Evolutionary conservation across 768 basidiomycete genomes (phyloP).

Genomic region (Russula ochroleuca): DNA sequence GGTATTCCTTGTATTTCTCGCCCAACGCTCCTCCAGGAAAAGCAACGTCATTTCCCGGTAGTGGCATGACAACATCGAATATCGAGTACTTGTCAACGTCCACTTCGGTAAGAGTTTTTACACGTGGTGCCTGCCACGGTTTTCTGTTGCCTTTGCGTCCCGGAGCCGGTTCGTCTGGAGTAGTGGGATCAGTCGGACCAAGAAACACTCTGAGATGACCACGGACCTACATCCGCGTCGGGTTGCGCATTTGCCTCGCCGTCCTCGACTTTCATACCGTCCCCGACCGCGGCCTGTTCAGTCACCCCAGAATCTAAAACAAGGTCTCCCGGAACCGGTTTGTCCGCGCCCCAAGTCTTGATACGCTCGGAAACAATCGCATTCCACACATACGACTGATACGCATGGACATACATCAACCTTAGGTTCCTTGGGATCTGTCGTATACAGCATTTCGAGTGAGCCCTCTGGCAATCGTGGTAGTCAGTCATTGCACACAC

Average conservation of each 20-base stretch:
- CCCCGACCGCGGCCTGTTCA: slow-evolving; percentile 31
- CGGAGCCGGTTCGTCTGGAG: slow-evolving; percentile 18
- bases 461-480: background rate
- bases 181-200: background rate
- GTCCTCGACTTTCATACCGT: slow-evolving; percentile 33
- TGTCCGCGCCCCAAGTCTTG: slow-evolving; percentile 64
- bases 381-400: slow-evolving; percentile 99
- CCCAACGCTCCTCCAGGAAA: slow-evolving; percentile 89
- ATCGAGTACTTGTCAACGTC: slow-evolving; percentile 81
- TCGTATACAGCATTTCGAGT: background rate
- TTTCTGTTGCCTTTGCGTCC: slow-evolving; percentile 36
- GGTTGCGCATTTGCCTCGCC: slow-evolving; percentile 36
- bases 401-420: slow-evolving; percentile 97
- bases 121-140: slow-evolving; percentile 61
- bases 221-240: slow-evolving; percentile 15
- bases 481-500: slow-evolving; percentile 40
- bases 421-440: slow-evolving; percentile 95
- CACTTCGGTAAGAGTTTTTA: slow-evolving; percentile 72
- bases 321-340: slow-evolving; percentile 84
- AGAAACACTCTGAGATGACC: background rate
- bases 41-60: slow-evolving; percentile 91
- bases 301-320: slow-evolving; percentile 56
- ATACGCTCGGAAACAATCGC: slow-evolving; percentile 93
- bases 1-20: slow-evolving; percentile 76
- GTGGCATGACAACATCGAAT: slow-evolving; percentile 95